phyloP scores from a whole-genome alignment of 2,329 filamentous ascomycete species.

The Emergomyces orientalis region DNA sequence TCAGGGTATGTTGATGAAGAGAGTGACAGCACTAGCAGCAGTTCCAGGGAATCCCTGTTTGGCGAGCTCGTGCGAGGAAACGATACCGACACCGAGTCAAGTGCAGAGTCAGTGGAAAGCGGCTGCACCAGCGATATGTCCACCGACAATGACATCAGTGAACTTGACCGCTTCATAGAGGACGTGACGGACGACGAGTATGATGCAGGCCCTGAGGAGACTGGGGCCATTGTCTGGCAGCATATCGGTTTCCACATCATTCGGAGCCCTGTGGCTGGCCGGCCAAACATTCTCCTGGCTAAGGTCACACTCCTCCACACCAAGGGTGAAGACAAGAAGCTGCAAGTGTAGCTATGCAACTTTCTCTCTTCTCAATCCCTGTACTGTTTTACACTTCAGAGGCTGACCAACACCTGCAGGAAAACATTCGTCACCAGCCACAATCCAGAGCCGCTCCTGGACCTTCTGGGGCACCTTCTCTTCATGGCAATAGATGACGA shows the following conservation, averaged over 20 bases:
- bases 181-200: constrained; percentile 19
- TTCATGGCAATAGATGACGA: constrained; percentile 12
- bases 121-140: background rate
- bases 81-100: constrained; percentile 5
- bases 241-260: constrained; percentile 19
- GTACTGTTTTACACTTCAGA: constrained; percentile 8
- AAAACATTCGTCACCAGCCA: constrained; percentile 19
- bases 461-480: too few relatives aligned
- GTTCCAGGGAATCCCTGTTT: background rate
- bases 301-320: too few relatives aligned
- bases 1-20: constrained; percentile 3
- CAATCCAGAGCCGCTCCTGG: too few relatives aligned
- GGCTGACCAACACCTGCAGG: constrained; percentile 9
- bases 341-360: constrained; percentile 16
- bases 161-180: constrained; percentile 12
- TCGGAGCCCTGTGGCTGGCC: constrained; percentile 10
- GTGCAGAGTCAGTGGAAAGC: constrained; percentile 3
- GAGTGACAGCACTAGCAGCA: background rate
- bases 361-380: background rate
- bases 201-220: constrained; percentile 15
- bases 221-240: constrained; percentile 16
- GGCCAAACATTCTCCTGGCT: too few relatives aligned
- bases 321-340: constrained; percentile 18
- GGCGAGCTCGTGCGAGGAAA: constrained; percentile 3
- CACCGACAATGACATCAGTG: constrained; percentile 9